Conservation (phyloP, 129 eudicot species). For the Flaveria brownii region DNA sequence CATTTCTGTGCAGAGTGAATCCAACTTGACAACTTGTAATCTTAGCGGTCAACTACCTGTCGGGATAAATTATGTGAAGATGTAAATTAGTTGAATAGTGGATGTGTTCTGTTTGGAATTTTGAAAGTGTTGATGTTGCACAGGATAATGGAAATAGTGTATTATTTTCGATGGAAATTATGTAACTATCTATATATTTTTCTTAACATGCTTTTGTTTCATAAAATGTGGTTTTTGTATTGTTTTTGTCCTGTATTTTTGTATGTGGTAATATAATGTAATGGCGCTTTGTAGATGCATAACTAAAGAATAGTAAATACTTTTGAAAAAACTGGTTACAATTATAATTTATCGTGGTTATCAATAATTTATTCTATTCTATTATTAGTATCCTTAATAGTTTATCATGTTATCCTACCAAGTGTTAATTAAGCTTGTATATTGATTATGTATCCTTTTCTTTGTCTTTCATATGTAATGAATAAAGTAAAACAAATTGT, state of each 20-base stretch:
- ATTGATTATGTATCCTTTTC: no score
- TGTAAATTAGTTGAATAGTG: constrained; percentile 31
- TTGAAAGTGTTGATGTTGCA: constrained; percentile 32
- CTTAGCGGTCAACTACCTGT: constrained; percentile 21
- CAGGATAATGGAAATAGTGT: constrained; percentile 14
- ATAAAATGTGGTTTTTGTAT: background rate
- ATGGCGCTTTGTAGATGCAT: no score
- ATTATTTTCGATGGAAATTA: constrained; percentile 9
- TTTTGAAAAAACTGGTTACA: no score
- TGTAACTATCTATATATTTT: constrained; percentile 20
- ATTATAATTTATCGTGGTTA: no score
- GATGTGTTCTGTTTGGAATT: constrained; percentile 28
- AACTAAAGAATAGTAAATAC: no score
- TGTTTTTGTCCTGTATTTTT: background rate
- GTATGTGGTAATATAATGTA: background rate
- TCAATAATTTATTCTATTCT: no score
- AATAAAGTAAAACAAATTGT: no score
- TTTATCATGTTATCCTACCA: no score
- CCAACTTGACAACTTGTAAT: constrained; percentile 25
- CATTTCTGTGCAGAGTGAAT: constrained; percentile 54
- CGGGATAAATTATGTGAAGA: constrained; percentile 31
- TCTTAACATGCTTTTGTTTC: background rate
- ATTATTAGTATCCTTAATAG: no score
- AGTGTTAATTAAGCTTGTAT: no score
- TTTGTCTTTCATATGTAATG: no score